phyloP scores from a whole-genome alignment of 148 eudicot genomes.

The Silene uniflora region DNA sequence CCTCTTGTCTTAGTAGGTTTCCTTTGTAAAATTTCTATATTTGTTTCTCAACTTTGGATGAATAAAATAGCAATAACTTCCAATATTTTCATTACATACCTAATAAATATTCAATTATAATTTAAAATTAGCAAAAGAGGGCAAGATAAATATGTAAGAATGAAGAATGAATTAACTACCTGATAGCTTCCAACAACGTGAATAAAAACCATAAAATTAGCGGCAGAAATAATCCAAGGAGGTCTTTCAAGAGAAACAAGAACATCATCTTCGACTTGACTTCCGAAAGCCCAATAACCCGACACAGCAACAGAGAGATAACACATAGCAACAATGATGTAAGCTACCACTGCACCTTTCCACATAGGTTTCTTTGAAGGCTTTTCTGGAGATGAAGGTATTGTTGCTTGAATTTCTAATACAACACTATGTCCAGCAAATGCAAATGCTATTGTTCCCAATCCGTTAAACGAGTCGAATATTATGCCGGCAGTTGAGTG shows the following conservation, averaged over 20 bases:
- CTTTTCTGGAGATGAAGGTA: slow-evolving; percentile 37
- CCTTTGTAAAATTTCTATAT: no score
- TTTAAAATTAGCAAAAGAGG: neutral
- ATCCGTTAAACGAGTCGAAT: slow-evolving; percentile 33
- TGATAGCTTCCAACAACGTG: slow-evolving; percentile 45
- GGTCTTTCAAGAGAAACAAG: slow-evolving; percentile 41
- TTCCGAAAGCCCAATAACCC: slow-evolving; percentile 40
- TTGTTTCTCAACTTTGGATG: no score
- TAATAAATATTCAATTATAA: no score
- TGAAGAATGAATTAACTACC: slow-evolving; percentile 16
- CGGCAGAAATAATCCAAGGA: slow-evolving; percentile 18
- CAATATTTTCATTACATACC: no score
- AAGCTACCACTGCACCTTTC: slow-evolving; percentile 37
- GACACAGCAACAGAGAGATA: slow-evolving; percentile 33
- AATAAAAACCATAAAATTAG: neutral
- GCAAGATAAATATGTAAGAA: neutral
- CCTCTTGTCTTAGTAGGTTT: no score
- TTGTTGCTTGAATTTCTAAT: slow-evolving; percentile 44
- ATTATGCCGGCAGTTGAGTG: slow-evolving; percentile 29
- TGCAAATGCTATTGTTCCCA: slow-evolving; percentile 43
- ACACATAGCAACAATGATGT: slow-evolving; percentile 34
- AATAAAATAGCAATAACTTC: no score
- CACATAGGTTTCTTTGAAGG: slow-evolving; percentile 46
- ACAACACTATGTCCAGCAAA: slow-evolving; percentile 19
- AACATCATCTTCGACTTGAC: slow-evolving; percentile 37